phyloP scores from a whole-genome alignment of 2,329 filamentous ascomycete species.

The Penicillium griseofulvum region DNA sequence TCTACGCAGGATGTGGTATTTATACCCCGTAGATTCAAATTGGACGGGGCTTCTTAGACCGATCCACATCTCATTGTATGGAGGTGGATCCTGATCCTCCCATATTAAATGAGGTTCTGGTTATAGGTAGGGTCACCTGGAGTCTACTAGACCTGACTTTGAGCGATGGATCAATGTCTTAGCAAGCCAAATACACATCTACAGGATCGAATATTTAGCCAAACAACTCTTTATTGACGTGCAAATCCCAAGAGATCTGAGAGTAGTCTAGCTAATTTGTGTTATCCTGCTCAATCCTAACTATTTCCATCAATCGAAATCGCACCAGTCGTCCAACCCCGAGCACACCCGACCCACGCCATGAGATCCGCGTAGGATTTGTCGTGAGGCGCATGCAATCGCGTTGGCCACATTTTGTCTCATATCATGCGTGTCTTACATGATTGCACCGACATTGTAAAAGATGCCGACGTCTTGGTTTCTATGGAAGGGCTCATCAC shows the following conservation, averaged over 20 bases:
- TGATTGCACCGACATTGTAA: background rate
- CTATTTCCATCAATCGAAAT: background rate
- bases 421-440: background rate
- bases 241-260: slow-evolving; percentile 4
- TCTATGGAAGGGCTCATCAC: too few species aligned
- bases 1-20: background rate
- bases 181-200: background rate
- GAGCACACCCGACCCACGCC: background rate
- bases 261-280: slow-evolving; percentile 1
- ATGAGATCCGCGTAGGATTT: background rate
- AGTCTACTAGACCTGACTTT: background rate
- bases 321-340: background rate
- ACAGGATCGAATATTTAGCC: background rate
- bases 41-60: background rate
- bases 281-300: background rate
- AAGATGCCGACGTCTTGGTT: background rate
- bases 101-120: too few species aligned
- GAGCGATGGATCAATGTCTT: background rate
- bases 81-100: background rate
- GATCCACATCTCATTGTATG: background rate
- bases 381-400: background rate
- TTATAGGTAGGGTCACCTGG: background rate
- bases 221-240: slow-evolving; percentile 2
- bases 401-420: background rate
- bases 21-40: too few species aligned